A percentile compares a stretch with the other conserved stretches of the same genome.
These are phyloP conservation scores for Lasiodiplodia gonubiensis DNA, from an alignment of 2,329 filamentous ascomycete genomes.

Conservation along the genomic window DNA sequence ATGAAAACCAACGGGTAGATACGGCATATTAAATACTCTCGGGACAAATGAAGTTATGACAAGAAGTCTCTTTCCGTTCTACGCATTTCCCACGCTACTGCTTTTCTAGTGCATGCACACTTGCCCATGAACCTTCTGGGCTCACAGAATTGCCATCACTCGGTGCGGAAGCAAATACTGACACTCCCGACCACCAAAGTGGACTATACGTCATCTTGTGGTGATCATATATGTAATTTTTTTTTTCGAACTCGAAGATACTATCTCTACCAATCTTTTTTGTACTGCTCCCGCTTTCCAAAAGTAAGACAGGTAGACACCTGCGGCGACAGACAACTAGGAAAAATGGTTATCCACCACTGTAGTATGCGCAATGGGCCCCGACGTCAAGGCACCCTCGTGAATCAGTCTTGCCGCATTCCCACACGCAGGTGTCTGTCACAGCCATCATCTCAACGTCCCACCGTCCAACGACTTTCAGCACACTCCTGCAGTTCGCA, in stretches of 20 bases:
- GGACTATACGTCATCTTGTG: neutral
- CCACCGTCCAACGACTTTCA: neutral
- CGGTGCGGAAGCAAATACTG: neutral
- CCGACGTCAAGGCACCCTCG: neutral
- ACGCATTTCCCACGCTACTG: neutral
- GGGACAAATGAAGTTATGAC: constrained; percentile 6
- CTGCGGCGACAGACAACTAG: neutral
- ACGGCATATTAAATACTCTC: neutral
- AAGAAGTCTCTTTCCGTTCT: neutral
- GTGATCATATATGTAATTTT: neutral
- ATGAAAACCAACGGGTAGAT: constrained; percentile 4
- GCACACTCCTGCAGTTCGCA: neutral
- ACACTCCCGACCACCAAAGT: neutral
- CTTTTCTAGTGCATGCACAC: no score
- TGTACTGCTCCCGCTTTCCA: constrained; percentile 10
- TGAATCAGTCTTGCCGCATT: neutral
- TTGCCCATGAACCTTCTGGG: no score
- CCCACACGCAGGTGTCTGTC: neutral
- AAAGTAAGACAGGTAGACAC: neutral
- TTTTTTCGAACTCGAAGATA: neutral
- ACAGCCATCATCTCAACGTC: neutral
- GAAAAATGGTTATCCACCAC: neutral
- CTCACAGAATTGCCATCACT: neutral
- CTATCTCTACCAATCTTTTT: constrained; percentile 11
- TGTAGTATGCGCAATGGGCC: neutral